Percentiles rank a stretch among this genome's conserved stretches.
Evolutionary conservation across 495 filamentous ascomycete genomes (phyloP).

Genomic region (Usnea hakonensis): DNA sequence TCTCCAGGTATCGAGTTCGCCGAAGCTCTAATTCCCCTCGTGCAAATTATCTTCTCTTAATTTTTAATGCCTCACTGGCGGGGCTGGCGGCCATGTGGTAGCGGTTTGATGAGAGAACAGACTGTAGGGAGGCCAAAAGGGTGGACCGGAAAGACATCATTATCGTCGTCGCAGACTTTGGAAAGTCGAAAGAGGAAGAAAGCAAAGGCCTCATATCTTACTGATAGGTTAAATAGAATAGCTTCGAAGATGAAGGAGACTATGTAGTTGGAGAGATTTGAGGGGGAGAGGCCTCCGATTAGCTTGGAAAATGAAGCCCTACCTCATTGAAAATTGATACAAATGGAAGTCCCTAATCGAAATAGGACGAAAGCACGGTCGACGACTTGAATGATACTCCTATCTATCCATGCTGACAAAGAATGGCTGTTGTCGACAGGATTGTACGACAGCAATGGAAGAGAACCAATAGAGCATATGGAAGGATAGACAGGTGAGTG

Average conservation of each 20-base stretch:
- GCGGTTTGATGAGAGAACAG: background rate
- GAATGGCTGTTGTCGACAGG: no score
- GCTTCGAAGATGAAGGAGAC: background rate
- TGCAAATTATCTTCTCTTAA: constrained; percentile 9
- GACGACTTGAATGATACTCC: no score
- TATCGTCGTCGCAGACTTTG: background rate
- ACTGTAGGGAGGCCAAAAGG: background rate
- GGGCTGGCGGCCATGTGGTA: background rate
- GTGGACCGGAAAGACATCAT: background rate
- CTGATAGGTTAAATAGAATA: background rate
- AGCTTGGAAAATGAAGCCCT: no score
- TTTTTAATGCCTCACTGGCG: constrained; percentile 3
- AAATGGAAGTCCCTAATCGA: no score
- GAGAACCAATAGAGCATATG: background rate
- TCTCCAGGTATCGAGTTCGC: background rate
- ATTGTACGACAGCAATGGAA: no score
- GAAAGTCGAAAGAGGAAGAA: background rate
- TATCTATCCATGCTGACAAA: no score
- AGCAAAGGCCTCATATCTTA: background rate
- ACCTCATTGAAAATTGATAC: no score
- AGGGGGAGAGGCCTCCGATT: no score
- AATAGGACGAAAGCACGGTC: no score
- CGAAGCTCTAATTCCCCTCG: constrained; percentile 5
- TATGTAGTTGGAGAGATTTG: background rate
- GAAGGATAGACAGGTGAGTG: background rate